Evolutionary conservation across 1,139 yeast genomes (phyloP).

Genomic region (Hemisphaericaspora subhashii): DNA sequence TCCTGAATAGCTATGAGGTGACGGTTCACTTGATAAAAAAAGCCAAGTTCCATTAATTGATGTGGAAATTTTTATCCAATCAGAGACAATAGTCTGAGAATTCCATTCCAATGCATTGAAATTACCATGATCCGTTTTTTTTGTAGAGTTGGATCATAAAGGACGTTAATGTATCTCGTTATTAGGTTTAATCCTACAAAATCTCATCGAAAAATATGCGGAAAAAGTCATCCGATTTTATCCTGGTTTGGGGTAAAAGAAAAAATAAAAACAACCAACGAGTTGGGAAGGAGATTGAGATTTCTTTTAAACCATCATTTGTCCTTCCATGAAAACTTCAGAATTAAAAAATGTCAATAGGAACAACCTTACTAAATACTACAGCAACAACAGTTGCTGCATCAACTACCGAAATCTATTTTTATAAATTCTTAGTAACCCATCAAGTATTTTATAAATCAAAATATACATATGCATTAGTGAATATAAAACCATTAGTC

Average conservation of each 20-base stretch:
- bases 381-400: background rate
- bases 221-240: background rate
- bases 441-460: constrained; percentile 63
- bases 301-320: too few species aligned
- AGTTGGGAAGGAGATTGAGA: too few species aligned
- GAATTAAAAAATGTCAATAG: background rate
- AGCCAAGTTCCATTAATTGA: too few species aligned
- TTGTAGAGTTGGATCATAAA: background rate
- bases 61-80: too few species aligned
- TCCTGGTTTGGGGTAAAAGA: background rate
- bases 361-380: background rate
- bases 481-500: constrained; percentile 83
- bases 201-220: background rate
- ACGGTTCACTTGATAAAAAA: too few species aligned
- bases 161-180: too few species aligned
- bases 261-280: too few species aligned
- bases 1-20: too few species aligned
- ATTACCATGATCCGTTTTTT: too few species aligned
- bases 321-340: too few species aligned
- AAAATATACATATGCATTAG: constrained; percentile 72
- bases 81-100: too few species aligned
- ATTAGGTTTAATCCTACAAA: background rate
- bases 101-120: too few species aligned
- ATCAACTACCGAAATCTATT: constrained; percentile 30
- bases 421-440: constrained; percentile 58